Evolutionary conservation across 73 alveolate genomes (phyloP).

Genomic region (Paramecium tetraurelia): DNA sequence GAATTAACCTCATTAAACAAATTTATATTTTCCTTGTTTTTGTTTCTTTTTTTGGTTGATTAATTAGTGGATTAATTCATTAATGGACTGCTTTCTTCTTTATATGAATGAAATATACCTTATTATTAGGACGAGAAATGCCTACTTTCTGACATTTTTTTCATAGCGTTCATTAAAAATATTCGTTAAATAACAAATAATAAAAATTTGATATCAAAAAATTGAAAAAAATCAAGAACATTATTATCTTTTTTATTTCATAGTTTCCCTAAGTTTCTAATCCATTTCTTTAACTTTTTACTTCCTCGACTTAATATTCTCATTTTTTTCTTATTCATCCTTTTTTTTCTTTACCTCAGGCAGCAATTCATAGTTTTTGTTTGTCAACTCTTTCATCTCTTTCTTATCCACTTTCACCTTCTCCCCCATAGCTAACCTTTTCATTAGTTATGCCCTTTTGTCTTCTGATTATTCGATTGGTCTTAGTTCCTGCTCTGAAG

Average conservation of each 20-base stretch:
- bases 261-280: slow-evolving; percentile 62
- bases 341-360: slow-evolving; percentile 82
- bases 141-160: background rate
- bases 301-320: slow-evolving; percentile 65
- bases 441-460: background rate
- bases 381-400: slow-evolving; percentile 77
- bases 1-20: slow-evolving; percentile 32
- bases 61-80: slow-evolving; percentile 15
- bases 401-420: slow-evolving; percentile 72
- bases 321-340: slow-evolving; percentile 74
- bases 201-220: background rate
- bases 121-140: slow-evolving; percentile 36
- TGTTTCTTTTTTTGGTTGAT: slow-evolving; percentile 7
- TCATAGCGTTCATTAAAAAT: slow-evolving; percentile 18
- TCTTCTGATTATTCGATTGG: background rate
- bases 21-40: slow-evolving; percentile 41
- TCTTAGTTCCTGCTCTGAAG: background rate
- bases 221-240: background rate
- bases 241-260: slow-evolving; percentile 14
- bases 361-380: slow-evolving; percentile 76
- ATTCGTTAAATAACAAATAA: slow-evolving; percentile 50
- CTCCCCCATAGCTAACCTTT: slow-evolving; percentile 27
- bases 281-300: slow-evolving; percentile 70
- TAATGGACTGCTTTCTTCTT: background rate
- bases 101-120: background rate